phyloP scores from a whole-genome alignment of 192 early-diverging fungal species.

The Phycomyces blakesleeanus region DNA sequence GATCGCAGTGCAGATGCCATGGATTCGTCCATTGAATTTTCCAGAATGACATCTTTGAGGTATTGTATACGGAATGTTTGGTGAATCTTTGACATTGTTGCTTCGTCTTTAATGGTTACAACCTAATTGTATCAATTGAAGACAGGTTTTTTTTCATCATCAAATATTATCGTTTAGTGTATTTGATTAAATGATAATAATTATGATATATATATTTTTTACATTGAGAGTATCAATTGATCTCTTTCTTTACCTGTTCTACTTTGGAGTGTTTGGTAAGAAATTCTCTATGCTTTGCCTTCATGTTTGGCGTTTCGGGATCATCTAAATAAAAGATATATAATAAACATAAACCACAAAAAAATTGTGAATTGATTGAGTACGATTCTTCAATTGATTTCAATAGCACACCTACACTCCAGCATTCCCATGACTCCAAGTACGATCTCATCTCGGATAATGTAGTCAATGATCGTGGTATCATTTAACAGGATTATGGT shows the following conservation, averaged over 20 bases:
- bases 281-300: conserved; percentile 75
- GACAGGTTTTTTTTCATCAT: too few species aligned
- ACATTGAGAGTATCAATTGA: too few species aligned
- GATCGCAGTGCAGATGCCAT: conserved; percentile 70
- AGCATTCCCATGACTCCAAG: conserved; percentile 72
- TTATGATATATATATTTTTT: too few species aligned
- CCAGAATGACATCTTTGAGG: conserved; percentile 82
- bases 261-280: conserved; percentile 54
- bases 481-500: conserved; percentile 83
- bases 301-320: conserved; percentile 62
- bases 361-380: neutral
- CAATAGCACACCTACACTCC: conserved; percentile 60
- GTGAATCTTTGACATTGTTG: conserved; percentile 75
- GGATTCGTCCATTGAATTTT: conserved; percentile 73
- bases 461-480: conserved; percentile 63
- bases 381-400: neutral
- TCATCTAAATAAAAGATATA: conserved; percentile 57
- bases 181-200: too few species aligned
- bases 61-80: conserved; percentile 85
- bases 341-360: neutral
- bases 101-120: conserved; percentile 72
- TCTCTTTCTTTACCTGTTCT: conserved; percentile 43
- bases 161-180: too few species aligned
- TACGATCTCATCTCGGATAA: conserved; percentile 77
- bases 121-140: conserved; percentile 34